phyloP scores from a whole-genome alignment of 2,329 filamentous ascomycete genomes.

The Hymenoscyphus albidus region DNA sequence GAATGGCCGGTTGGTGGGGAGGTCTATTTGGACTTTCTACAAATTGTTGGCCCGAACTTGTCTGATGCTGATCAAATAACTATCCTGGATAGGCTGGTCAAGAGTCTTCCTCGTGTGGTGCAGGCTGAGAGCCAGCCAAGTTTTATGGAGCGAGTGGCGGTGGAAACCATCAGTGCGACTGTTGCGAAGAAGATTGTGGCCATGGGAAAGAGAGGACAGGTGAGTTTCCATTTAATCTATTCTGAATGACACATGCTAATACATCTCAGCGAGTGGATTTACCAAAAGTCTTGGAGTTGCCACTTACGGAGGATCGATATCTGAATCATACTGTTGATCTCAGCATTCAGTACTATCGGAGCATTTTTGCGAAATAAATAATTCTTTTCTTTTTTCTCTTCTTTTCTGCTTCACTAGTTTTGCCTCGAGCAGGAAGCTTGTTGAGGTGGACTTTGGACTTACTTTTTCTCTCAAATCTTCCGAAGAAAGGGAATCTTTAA shows the following conservation, averaged over 20 bases:
- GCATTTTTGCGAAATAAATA: conserved; percentile 24
- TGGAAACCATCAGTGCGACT: conserved; percentile 75
- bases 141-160: conserved; percentile 64
- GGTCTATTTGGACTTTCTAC: conserved; percentile 66
- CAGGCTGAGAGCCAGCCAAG: conserved; percentile 33
- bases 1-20: conserved; percentile 78
- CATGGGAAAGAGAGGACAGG: conserved; percentile 52
- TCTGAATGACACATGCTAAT: conserved; percentile 15
- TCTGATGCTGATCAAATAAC: conserved; percentile 38
- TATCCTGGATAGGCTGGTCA: conserved; percentile 54
- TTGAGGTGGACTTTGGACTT: too few relatives aligned
- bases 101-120: conserved; percentile 51
- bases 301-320: conserved; percentile 69
- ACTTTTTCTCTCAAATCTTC: too few relatives aligned
- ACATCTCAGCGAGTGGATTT: conserved; percentile 40
- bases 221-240: conserved; percentile 37
- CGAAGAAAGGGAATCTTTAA: too few relatives aligned
- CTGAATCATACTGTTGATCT: conserved; percentile 67
- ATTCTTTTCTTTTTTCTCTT: neutral
- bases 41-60: conserved; percentile 45
- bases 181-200: conserved; percentile 64
- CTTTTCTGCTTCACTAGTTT: too few relatives aligned
- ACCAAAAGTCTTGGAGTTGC: conserved; percentile 53
- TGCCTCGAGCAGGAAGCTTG: too few relatives aligned
- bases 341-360: conserved; percentile 61